phyloP scores from a whole-genome alignment of 768 basidiomycete genomes.

The Leucosporidium yakuticum region DNA sequence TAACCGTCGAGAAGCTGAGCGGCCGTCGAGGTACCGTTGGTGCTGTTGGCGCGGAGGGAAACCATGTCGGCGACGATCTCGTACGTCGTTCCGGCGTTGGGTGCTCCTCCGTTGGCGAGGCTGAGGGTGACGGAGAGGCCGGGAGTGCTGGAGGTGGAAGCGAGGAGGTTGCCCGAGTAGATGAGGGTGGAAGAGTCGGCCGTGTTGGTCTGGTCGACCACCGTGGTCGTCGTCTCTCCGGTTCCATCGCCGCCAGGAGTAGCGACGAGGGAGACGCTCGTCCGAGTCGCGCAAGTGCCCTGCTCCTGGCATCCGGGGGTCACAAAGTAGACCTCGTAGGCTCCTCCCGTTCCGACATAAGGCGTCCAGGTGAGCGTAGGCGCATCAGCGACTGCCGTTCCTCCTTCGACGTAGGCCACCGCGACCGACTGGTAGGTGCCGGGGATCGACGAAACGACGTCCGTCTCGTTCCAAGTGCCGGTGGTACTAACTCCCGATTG shows the following conservation, averaged over 20 bases:
- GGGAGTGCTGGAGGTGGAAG: constrained; percentile 51
- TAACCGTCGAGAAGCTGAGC: constrained; percentile 52
- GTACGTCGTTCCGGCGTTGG: constrained; percentile 62
- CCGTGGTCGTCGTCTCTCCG: constrained; percentile 60
- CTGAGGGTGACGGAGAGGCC: constrained; percentile 64
- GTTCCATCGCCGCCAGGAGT: constrained; percentile 61
- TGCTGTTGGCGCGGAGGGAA: constrained; percentile 66
- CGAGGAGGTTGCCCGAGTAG: constrained; percentile 78
- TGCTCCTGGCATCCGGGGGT: constrained; percentile 79
- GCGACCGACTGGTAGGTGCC: constrained; percentile 74
- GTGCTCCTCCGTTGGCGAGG: constrained; percentile 57
- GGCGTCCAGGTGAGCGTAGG: constrained; percentile 86
- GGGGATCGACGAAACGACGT: constrained; percentile 48
- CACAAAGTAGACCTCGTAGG: constrained; percentile 75
- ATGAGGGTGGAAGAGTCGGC: constrained; percentile 55
- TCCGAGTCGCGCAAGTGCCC: constrained; percentile 72
- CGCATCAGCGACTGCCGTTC: constrained; percentile 55
- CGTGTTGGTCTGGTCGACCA: constrained; percentile 64
- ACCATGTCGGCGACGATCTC: constrained; percentile 79
- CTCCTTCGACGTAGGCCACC: constrained; percentile 60
- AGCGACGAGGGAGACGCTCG: constrained; percentile 72
- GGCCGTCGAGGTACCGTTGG: constrained; percentile 22
- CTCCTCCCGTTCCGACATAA: constrained; percentile 80
- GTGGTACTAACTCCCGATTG: constrained; percentile 18
- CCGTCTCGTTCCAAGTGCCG: constrained; percentile 63